Evolutionary conservation across 2,329 filamentous ascomycete species (phyloP).

Genomic region (Phialemoniopsis sp.): DNA sequence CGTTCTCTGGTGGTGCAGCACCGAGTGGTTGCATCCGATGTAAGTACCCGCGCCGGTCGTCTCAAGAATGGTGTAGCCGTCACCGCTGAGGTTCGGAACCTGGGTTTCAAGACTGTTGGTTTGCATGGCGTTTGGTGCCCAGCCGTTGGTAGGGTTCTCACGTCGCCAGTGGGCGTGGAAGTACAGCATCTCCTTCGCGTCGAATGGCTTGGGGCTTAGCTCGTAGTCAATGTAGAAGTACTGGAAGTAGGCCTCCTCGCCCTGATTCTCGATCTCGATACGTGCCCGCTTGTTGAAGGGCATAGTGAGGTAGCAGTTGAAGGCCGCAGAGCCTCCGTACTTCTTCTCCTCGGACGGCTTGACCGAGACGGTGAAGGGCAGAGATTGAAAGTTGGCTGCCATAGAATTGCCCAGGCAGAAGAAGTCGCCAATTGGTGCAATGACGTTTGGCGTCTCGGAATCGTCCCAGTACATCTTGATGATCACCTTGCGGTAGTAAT

Average conservation of each 20-base stretch:
- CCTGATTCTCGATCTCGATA: slow-evolving; percentile 27
- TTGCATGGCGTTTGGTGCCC: slow-evolving; percentile 21
- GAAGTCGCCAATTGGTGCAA: slow-evolving; percentile 24
- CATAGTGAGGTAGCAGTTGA: slow-evolving; percentile 26
- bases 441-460: slow-evolving; percentile 21
- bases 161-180: slow-evolving; percentile 27
- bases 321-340: slow-evolving; percentile 24
- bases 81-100: slow-evolving; percentile 21
- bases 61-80: slow-evolving; percentile 23
- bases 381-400: slow-evolving; percentile 25
- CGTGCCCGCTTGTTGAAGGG: slow-evolving; percentile 27
- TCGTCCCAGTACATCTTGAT: slow-evolving; percentile 30
- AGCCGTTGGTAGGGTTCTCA: slow-evolving; percentile 24
- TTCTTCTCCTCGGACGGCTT: slow-evolving; percentile 26
- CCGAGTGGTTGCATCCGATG: slow-evolving; percentile 26
- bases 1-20: slow-evolving; percentile 23
- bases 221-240: slow-evolving; percentile 30
- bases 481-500: slow-evolving; percentile 27
- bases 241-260: slow-evolving; percentile 23
- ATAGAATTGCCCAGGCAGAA: slow-evolving; percentile 25
- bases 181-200: slow-evolving; percentile 19
- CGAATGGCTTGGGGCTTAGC: slow-evolving; percentile 17
- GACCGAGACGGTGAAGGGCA: slow-evolving; percentile 25
- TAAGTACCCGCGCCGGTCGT: slow-evolving; percentile 21
- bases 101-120: slow-evolving; percentile 25